Evolutionary conservation across 2,329 filamentous ascomycete genomes (phyloP).

Genomic region (Lachnellula subtilissima): DNA sequence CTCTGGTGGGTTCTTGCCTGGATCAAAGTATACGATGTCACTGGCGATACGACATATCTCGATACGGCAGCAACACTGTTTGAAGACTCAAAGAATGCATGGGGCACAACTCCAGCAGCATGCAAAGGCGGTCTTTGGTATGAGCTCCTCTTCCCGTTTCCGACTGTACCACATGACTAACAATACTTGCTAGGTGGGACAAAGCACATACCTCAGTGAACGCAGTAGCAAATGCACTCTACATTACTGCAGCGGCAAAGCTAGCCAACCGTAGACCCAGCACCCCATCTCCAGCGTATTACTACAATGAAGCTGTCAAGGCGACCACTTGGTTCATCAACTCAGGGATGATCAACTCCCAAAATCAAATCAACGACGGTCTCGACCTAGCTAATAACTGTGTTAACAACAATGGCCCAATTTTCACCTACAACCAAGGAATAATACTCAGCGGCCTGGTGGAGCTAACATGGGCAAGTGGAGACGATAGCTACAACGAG

Average conservation of each 20-base stretch:
- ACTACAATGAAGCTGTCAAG: slow-evolving; percentile 49
- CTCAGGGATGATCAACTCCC: slow-evolving; percentile 42
- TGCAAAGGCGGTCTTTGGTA: slow-evolving; percentile 46
- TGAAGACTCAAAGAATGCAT: slow-evolving; percentile 50
- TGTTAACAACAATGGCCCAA: slow-evolving; percentile 39
- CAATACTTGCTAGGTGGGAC: slow-evolving; percentile 40
- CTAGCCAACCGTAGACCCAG: slow-evolving; percentile 53
- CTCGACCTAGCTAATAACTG: slow-evolving; percentile 41
- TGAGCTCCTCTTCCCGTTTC: slow-evolving; percentile 1
- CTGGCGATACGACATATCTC: slow-evolving; percentile 48
- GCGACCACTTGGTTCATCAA: slow-evolving; percentile 48
- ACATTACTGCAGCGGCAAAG: slow-evolving; percentile 49
- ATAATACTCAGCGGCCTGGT: slow-evolving; percentile 54
- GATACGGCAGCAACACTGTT: slow-evolving; percentile 49
- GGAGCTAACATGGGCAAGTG: slow-evolving; percentile 51
- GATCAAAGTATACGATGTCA: slow-evolving; percentile 53
- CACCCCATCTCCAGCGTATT: slow-evolving; percentile 43
- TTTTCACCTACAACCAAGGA: slow-evolving; percentile 57
- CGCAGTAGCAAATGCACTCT: slow-evolving; percentile 54
- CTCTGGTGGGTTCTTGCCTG: slow-evolving; percentile 61
- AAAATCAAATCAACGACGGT: slow-evolving; percentile 50
- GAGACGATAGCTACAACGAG: slow-evolving; percentile 33
- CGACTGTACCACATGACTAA: background rate
- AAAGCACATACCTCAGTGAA: slow-evolving; percentile 49
- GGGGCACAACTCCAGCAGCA: slow-evolving; percentile 39